Base-by-base conservation (phyloP, 2,329 filamentous ascomycete species). In the Coniochaeta sp. region DNA sequence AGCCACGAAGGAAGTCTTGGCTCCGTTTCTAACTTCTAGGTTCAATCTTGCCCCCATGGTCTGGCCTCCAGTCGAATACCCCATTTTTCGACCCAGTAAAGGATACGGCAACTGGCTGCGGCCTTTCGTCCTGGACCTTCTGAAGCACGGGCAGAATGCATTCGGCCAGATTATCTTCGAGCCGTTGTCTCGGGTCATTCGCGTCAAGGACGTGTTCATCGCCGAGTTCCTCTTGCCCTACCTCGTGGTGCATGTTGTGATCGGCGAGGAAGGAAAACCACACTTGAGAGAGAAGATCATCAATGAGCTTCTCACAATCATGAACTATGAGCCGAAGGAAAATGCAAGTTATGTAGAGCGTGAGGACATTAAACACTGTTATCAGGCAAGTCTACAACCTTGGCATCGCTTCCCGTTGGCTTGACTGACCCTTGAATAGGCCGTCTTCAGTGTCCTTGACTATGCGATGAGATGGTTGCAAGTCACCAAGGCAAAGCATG, bases 401-500 rank as follows among this genome's bases (percentile, higher is more conserved):
- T 44, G 28, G 12, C 28, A n/a, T 7, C 58, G 5, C 3, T 1
- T 4, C 24, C 66, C 6, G 33, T 19, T n/a, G 56, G 7, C 36
- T 24, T 62, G 61, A 57, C 65, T 69, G 57, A 70, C 64, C 38
- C 58, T 24, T 36, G 24, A n/a, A n/a, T 60, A 95, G 89, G 91
- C 89, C 60, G 88, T 97, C 1, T 99, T 99, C 71, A 85, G 89
- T 55, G 85, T 96, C 4, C 81, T 99, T 0, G 96, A 99, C 72
- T 98, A 99, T 71, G 84, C 93, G 62, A 92, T 91, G 69, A 84
- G 89, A 64, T 99, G 93, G 92, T 77, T 96, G 26, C 91, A 96
- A 67, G 85, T 88, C 59, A 96, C 91, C 71, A 84, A 85, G 59
- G 66, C 70, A 11, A 65, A 70, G 24, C 66, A 58, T 19, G 56